phyloP scores from a whole-genome alignment of 257 asterid species.

The Craterostigma plantagineum region DNA sequence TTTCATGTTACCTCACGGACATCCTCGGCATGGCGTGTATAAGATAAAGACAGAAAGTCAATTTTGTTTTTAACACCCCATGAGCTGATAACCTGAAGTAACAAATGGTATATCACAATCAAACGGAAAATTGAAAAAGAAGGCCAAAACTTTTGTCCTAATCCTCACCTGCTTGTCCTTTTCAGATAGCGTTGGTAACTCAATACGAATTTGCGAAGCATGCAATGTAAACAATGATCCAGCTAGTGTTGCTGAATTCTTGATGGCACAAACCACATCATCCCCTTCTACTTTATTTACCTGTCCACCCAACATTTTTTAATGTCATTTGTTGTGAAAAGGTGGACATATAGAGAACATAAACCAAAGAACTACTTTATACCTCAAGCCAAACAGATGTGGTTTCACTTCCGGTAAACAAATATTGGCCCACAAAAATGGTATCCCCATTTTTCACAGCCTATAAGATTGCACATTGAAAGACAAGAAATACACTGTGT shows the following conservation, averaged over 20 bases:
- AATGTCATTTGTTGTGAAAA: no score
- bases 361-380: no score
- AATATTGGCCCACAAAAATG: conserved; percentile 21
- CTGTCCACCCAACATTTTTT: conserved; percentile 23
- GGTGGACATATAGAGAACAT: no score
- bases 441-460: conserved; percentile 14
- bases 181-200: conserved; percentile 69
- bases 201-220: conserved; percentile 81
- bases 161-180: conserved; percentile 66
- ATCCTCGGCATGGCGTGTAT: conserved; percentile 78
- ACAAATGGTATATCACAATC: background rate
- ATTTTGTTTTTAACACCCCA: conserved; percentile 80
- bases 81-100: conserved; percentile 52
- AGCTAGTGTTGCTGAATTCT: conserved; percentile 80
- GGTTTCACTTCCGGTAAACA: conserved; percentile 21
- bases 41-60: conserved; percentile 66
- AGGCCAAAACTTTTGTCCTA: background rate
- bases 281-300: conserved; percentile 57
- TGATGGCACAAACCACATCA: conserved; percentile 57
- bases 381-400: conserved; percentile 24
- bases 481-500: background rate
- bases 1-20: conserved; percentile 43
- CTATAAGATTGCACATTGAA: conserved; percentile 4
- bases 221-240: conserved; percentile 83
- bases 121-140: no score